A percentile compares a stretch with the other conserved stretches of the same genome.
phyloP scores from a whole-genome alignment of 2,329 filamentous ascomycete genomes.

The Monosporascus sp. region DNA sequence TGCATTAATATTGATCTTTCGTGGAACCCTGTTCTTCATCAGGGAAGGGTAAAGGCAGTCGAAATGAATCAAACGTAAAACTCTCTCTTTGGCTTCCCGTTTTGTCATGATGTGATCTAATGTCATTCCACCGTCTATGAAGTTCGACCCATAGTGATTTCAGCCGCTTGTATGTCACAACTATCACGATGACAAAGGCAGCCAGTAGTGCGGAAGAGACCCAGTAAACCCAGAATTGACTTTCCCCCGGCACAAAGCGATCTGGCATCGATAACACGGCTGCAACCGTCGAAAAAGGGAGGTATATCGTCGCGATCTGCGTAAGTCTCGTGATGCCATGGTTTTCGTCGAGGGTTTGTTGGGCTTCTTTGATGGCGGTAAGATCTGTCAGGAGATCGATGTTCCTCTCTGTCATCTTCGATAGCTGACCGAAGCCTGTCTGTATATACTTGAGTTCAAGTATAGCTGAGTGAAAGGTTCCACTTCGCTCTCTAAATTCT shows the following conservation, averaged over 20 bases:
- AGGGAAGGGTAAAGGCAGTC: too few relatives aligned
- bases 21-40: too few relatives aligned
- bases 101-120: too few relatives aligned
- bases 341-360: slow-evolving; percentile 1
- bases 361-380: slow-evolving; percentile 1
- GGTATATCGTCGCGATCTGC: background rate
- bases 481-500: background rate
- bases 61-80: too few relatives aligned
- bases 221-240: background rate
- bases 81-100: too few relatives aligned
- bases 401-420: background rate
- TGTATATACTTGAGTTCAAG: background rate
- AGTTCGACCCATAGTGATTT: background rate
- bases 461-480: background rate
- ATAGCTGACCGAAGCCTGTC: background rate
- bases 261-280: background rate
- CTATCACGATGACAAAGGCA: background rate
- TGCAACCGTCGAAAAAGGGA: slow-evolving; percentile 1
- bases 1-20: too few relatives aligned
- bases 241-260: background rate
- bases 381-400: slow-evolving; percentile 1
- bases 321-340: slow-evolving; percentile 1
- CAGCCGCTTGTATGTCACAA: background rate
- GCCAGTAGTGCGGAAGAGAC: background rate
- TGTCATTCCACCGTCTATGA: background rate